Base-by-base conservation (phyloP, 139 green algal genomes). In the Chlorella sp. region DNA sequence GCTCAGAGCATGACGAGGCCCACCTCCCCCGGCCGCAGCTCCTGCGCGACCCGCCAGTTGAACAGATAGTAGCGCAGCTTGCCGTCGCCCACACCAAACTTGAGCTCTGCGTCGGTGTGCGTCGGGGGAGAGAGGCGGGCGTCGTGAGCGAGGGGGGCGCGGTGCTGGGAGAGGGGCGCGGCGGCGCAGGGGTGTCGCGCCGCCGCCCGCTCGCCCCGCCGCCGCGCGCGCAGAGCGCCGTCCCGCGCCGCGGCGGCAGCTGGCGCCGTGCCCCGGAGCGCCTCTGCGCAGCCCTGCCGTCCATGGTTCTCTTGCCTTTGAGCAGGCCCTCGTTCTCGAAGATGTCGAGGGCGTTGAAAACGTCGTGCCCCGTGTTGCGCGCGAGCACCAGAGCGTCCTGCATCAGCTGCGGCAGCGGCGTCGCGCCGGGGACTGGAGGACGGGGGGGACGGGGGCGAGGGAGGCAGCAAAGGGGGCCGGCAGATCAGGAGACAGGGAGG, bases 311-410 rank as follows among this genome's bases (percentile, higher is more conserved):
- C 69, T 5, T 15, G 66, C 69, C 69, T 40, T 75, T 75, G 33
- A 75, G 77, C 48, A 97, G 86, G 23, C 79, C 62, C 0, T 55
- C 38, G 67, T 96, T 87, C n/a, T 93, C 77, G 80, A 97, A 86
- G 53, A 99, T 90, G 83, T 99, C 93, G 38, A 99, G 91, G 2
- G 93, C 92, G 77, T 99, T 99, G 89, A 98, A 99, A 14, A 99
- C 96, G 78, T 99, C 96, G 62, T 96, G 98, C 19, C 91, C 90
- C 45, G 48, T 90, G 43, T 65, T 48, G 1, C 79, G 64, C 14
- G 93, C 95, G 58, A 96, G 67, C 17, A 96, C 92, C 35, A 99
- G 87, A 27, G 89, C 91, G 74, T 99, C 95, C 5, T 87, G 84
- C 87, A 99, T 85, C 5, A 94, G 78, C 69, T 92, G 67, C 48